Evolutionary conservation across 75 land plant genomes (phyloP).

Genomic region (Sequoia sempervirens): DNA sequence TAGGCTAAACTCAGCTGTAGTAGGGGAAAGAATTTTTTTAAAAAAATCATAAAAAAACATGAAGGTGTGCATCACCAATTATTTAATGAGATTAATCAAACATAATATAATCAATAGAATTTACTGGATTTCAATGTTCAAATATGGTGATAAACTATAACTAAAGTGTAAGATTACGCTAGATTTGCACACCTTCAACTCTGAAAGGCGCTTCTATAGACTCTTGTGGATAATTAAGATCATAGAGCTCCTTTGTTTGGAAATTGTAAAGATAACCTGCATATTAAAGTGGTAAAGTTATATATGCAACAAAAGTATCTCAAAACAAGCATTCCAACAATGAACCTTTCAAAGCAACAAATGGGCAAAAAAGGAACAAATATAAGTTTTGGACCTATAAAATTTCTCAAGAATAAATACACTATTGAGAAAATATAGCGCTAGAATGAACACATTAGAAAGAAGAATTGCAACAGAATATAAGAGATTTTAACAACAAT

Average conservation of each 20-base stretch:
- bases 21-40: too few species aligned
- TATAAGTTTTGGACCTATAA: neutral
- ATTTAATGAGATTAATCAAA: neutral
- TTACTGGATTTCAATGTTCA: neutral
- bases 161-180: neutral
- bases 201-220: conserved; percentile 45
- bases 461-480: neutral
- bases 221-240: conserved; percentile 79
- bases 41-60: too few species aligned
- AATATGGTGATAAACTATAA: neutral
- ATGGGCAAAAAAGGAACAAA: neutral
- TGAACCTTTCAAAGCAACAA: neutral
- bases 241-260: conserved; percentile 89
- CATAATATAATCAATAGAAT: neutral
- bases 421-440: neutral
- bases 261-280: conserved; percentile 90
- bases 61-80: too few species aligned
- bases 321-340: neutral
- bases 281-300: neutral
- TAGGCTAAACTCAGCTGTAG: too few species aligned
- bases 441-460: neutral
- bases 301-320: neutral
- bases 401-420: neutral
- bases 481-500: neutral
- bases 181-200: conserved; percentile 56